Evolutionary conservation across 2,329 filamentous ascomycete species (phyloP).

Genomic region (Microcera coccophila): DNA sequence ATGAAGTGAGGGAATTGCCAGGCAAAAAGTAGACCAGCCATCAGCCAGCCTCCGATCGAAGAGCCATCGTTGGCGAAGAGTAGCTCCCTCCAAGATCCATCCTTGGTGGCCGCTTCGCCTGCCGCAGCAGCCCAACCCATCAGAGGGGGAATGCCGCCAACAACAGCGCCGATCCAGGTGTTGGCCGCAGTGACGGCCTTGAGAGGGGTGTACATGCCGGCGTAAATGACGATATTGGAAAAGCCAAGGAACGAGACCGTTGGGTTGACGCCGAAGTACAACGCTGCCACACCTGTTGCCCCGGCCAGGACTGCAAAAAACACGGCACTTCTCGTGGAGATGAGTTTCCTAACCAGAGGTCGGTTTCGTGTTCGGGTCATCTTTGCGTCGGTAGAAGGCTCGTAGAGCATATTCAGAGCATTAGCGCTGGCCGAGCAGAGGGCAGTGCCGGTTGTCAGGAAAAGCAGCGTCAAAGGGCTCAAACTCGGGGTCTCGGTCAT

Average conservation of each 20-base stretch:
- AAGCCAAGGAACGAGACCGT: constrained; percentile 84
- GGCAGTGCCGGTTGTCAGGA: constrained; percentile 84
- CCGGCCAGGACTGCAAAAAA: constrained; percentile 76
- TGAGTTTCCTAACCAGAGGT: constrained; percentile 77
- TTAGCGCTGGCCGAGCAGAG: constrained; percentile 90
- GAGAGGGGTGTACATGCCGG: constrained; percentile 85
- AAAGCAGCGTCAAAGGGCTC: constrained; percentile 85
- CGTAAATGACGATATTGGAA: constrained; percentile 84
- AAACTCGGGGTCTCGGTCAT: constrained; percentile 69
- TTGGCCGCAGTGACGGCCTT: constrained; percentile 85
- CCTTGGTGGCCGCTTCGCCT: constrained; percentile 74
- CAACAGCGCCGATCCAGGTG: constrained; percentile 90
- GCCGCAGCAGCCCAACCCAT: constrained; percentile 98
- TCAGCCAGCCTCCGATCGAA: constrained; percentile 77
- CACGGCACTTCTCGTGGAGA: constrained; percentile 67
- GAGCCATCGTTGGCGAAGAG: constrained; percentile 62
- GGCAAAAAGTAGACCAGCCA: constrained; percentile 79
- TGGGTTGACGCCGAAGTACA: constrained; percentile 90
- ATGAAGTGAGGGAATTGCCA: constrained; percentile 99
- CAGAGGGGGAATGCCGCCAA: constrained; percentile 88
- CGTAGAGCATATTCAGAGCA: constrained; percentile 95
- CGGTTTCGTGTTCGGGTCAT: constrained; percentile 93
- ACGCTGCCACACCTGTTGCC: constrained; percentile 61
- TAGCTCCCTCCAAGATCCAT: constrained; percentile 73
- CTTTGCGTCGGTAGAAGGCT: constrained; percentile 80